Conservation (phyloP, 192 early-diverging fungal genomes). For the Coemansia furcata region DNA sequence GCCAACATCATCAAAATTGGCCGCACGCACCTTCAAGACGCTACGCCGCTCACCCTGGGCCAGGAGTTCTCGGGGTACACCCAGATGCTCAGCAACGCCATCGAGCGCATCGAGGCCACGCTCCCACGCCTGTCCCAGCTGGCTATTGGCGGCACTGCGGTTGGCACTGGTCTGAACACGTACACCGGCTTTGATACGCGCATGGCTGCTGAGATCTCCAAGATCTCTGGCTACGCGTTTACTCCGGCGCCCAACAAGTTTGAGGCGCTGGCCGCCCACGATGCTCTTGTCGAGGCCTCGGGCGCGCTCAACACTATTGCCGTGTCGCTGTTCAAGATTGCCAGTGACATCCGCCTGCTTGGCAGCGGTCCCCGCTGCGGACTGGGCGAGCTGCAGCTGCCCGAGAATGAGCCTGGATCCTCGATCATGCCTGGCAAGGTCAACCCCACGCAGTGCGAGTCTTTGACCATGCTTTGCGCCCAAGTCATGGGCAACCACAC, state of each 20-base stretch:
- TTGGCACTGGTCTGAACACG: slow-evolving; percentile 98
- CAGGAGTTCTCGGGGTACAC: slow-evolving; percentile 99
- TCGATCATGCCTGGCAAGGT: slow-evolving; percentile 99
- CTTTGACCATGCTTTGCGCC: slow-evolving; percentile 98
- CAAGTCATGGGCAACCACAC: slow-evolving; percentile 99
- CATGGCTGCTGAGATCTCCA: slow-evolving; percentile 85
- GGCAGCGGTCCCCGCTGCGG: slow-evolving; percentile 98
- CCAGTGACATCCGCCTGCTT: slow-evolving; percentile 97
- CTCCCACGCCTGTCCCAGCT: slow-evolving; percentile 88
- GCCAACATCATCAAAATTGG: slow-evolving; percentile 98
- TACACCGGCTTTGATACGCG: slow-evolving; percentile 86
- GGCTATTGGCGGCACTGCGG: slow-evolving; percentile 95
- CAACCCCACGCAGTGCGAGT: slow-evolving; percentile 99
- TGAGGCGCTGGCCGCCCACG: slow-evolving; percentile 97
- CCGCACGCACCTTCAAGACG: slow-evolving; percentile 97
- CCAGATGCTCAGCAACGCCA: slow-evolving; percentile 86
- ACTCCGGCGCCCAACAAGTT: slow-evolving; percentile 99
- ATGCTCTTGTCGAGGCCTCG: slow-evolving; percentile 94
- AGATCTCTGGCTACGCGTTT: slow-evolving; percentile 88
- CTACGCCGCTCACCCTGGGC: slow-evolving; percentile 94
- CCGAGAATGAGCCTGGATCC: slow-evolving; percentile 98
- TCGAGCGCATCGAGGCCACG: slow-evolving; percentile 81
- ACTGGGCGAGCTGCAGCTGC: slow-evolving; percentile 91
- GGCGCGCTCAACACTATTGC: slow-evolving; percentile 95
- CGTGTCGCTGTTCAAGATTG: slow-evolving; percentile 97